These are phyloP conservation scores for Phlebiopsis gigantea DNA, from an alignment of 768 basidiomycete genomes.

Conservation along the genomic window DNA sequence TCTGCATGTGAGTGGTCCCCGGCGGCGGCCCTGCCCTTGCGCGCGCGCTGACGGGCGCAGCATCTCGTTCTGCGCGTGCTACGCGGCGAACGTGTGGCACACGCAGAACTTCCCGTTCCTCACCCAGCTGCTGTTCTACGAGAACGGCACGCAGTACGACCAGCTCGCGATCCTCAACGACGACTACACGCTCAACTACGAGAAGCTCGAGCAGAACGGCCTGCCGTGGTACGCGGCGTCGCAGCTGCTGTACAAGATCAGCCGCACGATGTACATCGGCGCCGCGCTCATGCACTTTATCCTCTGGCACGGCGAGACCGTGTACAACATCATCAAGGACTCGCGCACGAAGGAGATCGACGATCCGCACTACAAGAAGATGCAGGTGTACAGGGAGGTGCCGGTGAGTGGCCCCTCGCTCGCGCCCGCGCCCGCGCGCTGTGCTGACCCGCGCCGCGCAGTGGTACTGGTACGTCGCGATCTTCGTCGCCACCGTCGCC, in stretches of 20 bases:
- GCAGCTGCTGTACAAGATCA: slow-evolving; percentile 31
- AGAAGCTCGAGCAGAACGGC: slow-evolving; percentile 39
- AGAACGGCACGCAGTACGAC: slow-evolving; percentile 47
- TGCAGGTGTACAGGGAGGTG: slow-evolving; percentile 40
- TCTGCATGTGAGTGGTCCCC: slow-evolving; percentile 34
- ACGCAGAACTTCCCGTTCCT: slow-evolving; percentile 54
- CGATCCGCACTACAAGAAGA: slow-evolving; percentile 54
- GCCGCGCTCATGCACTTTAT: slow-evolving; percentile 22
- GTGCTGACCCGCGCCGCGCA: background rate
- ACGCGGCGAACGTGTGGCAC: slow-evolving; percentile 46
- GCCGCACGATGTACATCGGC: slow-evolving; percentile 18
- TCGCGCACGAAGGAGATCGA: slow-evolving; percentile 27
- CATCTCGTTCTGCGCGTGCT: slow-evolving; percentile 35
- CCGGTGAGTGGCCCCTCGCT: slow-evolving; percentile 23
- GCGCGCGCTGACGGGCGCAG: slow-evolving; percentile 3
- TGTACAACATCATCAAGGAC: slow-evolving; percentile 31
- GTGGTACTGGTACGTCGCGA: slow-evolving; percentile 37
- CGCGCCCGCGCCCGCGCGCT: no score
- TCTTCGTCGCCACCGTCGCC: slow-evolving; percentile 36
- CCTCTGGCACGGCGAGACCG: slow-evolving; percentile 49
- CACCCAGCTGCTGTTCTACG: slow-evolving; percentile 25
- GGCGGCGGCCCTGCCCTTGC: background rate
- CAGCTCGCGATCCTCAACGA: slow-evolving; percentile 49
- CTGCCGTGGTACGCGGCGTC: slow-evolving; percentile 44
- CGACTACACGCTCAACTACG: slow-evolving; percentile 45